Evolutionary conservation across 2,329 filamentous ascomycete genomes (phyloP), one percentile per base, ranked within the genome.

Genomic region (Claviceps arundinis): DNA sequence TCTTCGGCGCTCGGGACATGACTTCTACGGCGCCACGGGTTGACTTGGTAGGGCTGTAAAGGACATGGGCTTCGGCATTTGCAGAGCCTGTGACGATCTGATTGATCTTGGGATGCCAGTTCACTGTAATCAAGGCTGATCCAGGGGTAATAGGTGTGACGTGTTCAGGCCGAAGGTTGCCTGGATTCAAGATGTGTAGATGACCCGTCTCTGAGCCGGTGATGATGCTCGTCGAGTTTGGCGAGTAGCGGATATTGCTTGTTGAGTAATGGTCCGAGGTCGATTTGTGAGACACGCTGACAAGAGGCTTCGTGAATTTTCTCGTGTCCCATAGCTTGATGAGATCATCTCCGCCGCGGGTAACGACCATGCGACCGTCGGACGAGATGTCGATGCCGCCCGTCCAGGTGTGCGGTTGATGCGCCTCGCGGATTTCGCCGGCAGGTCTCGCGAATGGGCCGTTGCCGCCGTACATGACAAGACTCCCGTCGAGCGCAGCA

Each of bases 301-400:
- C 87, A 14, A 98, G 77, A 4, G 93, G 89, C 53, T 85, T 76
- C 65, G 93, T 97, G 74, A 98, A 95, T 63, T 96, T 97, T 54
- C 93, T 82, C 3, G 85, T 94, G 65, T 98, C 93, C 93, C 93
- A 98, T 2, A 96, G 76, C 70, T 97, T 97, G 68, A 98, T 91
- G 2, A 86, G 78, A 63, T 94, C 82, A 67, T 98, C 93, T 49
- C 90, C 91, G 52, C 93, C 93, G 59, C 89, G 78, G 1, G 89
- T 95, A 7, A 96, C 85, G 3, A 97, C 81, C 71, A 96, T 84
- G 54, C 91, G 80, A 9, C 93, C 93, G 65, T 97, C 93, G 0
- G 83, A 74, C 58, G 91, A 97, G 60, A 98, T 85, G 62, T 95
- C 90, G 44, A 98, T 70, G 4, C 91, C 90, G 50, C 89, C 85